A percentile compares a stretch with the other conserved stretches of the same genome.
Conservation (phyloP, 257 asterid species). For the Striga asiatica region DNA sequence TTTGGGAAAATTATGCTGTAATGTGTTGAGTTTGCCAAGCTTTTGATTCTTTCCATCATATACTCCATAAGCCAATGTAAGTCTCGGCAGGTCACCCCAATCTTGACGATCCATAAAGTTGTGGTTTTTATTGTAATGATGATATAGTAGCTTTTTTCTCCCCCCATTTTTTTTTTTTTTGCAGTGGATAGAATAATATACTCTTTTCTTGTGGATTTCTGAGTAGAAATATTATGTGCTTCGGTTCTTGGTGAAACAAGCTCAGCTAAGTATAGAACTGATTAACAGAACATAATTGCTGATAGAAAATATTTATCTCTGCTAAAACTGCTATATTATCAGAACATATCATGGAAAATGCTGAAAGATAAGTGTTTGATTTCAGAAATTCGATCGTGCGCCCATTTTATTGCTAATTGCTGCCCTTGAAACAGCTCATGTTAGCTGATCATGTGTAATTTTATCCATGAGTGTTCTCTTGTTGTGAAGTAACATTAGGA, state of each 20-base stretch:
- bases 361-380: not conserved
- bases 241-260: not conserved
- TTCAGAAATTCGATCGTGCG: not conserved
- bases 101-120: conserved; percentile 13
- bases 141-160: not conserved
- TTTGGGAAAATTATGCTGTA: conserved; percentile 13
- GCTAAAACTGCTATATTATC: not conserved
- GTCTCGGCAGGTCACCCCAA: conserved; percentile 10
- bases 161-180: too few species aligned
- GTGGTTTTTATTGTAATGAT: conserved; percentile 8
- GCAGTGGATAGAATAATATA: not conserved
- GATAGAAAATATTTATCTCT: not conserved
- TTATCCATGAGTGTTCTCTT: not conserved
- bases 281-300: not conserved
- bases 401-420: not conserved
- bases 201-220: not conserved
- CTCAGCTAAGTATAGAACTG: not conserved
- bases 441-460: not conserved
- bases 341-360: not conserved
- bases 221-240: not conserved
- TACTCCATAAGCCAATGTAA: conserved; percentile 7
- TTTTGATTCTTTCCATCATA: conserved; percentile 9
- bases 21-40: conserved; percentile 2
- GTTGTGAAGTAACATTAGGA: not conserved
- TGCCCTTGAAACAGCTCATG: not conserved